Evolutionary conservation across 2,329 filamentous ascomycete species (phyloP), one percentile per base, ranked within the genome.

Genomic region (Alternaria infectoria): DNA sequence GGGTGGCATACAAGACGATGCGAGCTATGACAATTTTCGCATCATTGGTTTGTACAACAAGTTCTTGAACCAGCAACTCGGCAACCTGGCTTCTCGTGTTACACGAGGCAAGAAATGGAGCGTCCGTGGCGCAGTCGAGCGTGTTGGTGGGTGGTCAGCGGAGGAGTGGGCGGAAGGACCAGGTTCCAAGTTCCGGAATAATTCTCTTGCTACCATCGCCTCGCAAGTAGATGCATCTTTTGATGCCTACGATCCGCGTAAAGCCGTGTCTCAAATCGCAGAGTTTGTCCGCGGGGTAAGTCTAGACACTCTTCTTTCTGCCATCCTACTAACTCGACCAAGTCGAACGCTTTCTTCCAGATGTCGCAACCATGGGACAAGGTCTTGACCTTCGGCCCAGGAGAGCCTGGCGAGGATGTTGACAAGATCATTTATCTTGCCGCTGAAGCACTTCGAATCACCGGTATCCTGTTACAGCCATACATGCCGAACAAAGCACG

Each of bases 391-490:
- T 75, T 71, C 61, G 66, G 65, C 46, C 64, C 72, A 40, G 61
- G 75, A 64, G 67, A 73, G 63, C 67, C 74, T 68, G 72, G 77
- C 25, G 73, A 75, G 47, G 74, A 78, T 67, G 72, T 74, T 58
- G 47, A 79, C 59, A 74, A 66, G 47, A 85, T 87, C 40, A 84
- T 99, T 26, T 97, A 88, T 77, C 85, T 91, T 46, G 84, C 86
- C 46, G 87, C 90, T 9, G 96, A 99, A 80, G 87, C 91, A 5
- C 78, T 97, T 50, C 90, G 96, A 40, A 88, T 97, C 23, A 84
- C 86, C 1, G 93, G 90, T 13, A 97, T 99, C 70, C 83, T 98
- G 50, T 83, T 99, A 47, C 94, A 97, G 79, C 93, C 96, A 1
- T 92, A 94, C 74, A 97, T 99, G 86, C 96, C 96, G 0, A 84